phyloP scores from a whole-genome alignment of 352 stramenopile genomes.

The Phytopythium montanum region DNA sequence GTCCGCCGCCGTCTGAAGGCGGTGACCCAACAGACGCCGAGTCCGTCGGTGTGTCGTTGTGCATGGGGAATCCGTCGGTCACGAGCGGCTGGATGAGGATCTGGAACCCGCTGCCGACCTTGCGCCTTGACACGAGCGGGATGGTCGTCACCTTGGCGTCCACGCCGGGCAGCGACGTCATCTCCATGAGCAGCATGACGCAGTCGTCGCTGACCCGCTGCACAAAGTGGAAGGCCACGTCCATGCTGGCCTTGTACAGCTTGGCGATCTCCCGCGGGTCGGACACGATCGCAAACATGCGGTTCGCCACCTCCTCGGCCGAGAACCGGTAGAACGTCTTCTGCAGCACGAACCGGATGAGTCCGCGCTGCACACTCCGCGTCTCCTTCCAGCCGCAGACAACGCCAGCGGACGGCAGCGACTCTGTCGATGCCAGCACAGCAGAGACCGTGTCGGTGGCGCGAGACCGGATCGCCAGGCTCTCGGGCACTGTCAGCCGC shows the following conservation, averaged over 20 bases:
- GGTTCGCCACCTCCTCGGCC: not conserved
- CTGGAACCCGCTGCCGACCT: not conserved
- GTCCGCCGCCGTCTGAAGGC: not conserved
- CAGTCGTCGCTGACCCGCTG: slow-evolving; percentile 10
- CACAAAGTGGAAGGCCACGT: slow-evolving; percentile 1
- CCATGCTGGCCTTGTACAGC: slow-evolving; percentile 1
- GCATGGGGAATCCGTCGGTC: not conserved
- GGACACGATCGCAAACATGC: slow-evolving; percentile 3
- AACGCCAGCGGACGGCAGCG: not conserved
- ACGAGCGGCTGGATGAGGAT: slow-evolving; percentile 8
- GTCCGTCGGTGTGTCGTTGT: not conserved
- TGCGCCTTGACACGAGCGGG: slow-evolving; percentile 5
- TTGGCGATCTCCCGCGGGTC: slow-evolving; percentile 2
- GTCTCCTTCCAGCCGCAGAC: slow-evolving; percentile 7
- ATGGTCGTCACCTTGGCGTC: slow-evolving; percentile 3
- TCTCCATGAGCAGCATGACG: slow-evolving; percentile 11
- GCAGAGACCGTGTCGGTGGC: not conserved
- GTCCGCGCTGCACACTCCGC: slow-evolving; percentile 3
- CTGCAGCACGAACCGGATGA: slow-evolving; percentile 5
- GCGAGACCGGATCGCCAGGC: not conserved
- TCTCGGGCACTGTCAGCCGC: slow-evolving; percentile 5
- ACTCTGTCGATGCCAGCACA: not conserved
- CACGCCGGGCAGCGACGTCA: not conserved
- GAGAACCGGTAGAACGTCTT: slow-evolving; percentile 5
- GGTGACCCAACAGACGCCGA: not conserved